A percentile compares a stretch with the other conserved stretches of the same genome.
Conservation (phyloP, 2,329 filamentous ascomycete species). For the Teratosphaeria gauchensis region DNA sequence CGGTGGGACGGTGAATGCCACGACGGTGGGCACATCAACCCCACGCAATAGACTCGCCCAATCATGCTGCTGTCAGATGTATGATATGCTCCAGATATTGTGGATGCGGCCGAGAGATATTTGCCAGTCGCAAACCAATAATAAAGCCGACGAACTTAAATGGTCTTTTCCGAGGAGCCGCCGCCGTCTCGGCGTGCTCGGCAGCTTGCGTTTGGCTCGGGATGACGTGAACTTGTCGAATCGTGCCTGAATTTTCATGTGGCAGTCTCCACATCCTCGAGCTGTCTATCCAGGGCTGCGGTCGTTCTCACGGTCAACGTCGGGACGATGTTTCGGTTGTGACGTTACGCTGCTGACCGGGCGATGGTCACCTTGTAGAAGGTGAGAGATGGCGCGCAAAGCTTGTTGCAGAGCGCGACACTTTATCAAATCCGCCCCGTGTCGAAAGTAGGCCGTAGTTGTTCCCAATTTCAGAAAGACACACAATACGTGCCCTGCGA, state of each 20-base stretch:
- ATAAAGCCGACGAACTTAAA: background rate
- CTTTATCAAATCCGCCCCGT: background rate
- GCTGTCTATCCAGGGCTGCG: background rate
- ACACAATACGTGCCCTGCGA: background rate
- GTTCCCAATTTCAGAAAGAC: background rate
- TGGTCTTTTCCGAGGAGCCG: background rate
- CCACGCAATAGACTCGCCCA: background rate
- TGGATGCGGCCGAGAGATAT: background rate
- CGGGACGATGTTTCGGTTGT: constrained; percentile 1
- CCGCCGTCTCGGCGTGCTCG: constrained; percentile 1
- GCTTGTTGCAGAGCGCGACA: background rate
- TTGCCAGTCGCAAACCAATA: background rate
- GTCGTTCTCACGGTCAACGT: constrained; percentile 5
- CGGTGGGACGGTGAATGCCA: background rate
- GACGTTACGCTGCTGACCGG: background rate
- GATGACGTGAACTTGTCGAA: background rate
- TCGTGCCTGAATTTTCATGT: background rate
- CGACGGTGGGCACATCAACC: background rate
- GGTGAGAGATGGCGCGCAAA: constrained; percentile 2
- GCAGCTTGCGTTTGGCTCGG: background rate
- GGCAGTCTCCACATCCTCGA: background rate
- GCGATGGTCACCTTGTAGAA: background rate
- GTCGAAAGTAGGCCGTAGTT: background rate
- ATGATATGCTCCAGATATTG: constrained; percentile 1
- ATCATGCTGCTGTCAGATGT: constrained; percentile 1